Conservation (phyloP, 2,329 filamentous ascomycete genomes). For the Cladobotryum protrusum region DNA sequence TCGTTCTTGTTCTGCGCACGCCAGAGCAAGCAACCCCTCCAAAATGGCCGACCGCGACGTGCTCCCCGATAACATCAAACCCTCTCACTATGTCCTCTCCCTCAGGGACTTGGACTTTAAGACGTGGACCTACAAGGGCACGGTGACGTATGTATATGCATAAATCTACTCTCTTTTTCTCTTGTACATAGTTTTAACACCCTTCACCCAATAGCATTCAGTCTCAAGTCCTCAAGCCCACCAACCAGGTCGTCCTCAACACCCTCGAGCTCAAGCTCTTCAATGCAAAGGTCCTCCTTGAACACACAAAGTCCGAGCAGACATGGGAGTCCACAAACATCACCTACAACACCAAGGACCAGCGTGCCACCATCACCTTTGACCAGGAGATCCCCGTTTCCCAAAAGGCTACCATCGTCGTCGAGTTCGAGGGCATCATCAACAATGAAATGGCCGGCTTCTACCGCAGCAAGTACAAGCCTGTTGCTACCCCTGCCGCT, state of each 20-base stretch:
- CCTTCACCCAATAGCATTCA: constrained; percentile 57
- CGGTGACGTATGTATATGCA: constrained; percentile 47
- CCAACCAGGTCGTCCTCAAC: constrained; percentile 77
- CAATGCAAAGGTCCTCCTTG: constrained; percentile 53
- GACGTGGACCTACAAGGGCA: constrained; percentile 72
- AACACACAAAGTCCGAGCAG: constrained; percentile 51
- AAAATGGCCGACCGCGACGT: constrained; percentile 56
- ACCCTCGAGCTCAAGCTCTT: constrained; percentile 75
- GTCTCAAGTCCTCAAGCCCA: constrained; percentile 62
- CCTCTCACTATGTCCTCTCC: constrained; percentile 77
- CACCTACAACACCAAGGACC: constrained; percentile 74
- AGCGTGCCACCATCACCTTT: constrained; percentile 77
- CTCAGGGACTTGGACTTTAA: constrained; percentile 75
- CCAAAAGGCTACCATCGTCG: constrained; percentile 58
- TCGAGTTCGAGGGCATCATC: constrained; percentile 74
- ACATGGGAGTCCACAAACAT: constrained; percentile 59
- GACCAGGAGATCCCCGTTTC: constrained; percentile 61
- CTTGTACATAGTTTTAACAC: background rate
- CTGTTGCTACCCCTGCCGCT: constrained; percentile 60
- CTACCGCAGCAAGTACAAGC: constrained; percentile 92
- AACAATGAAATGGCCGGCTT: constrained; percentile 92
- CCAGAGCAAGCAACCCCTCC: constrained; percentile 26
- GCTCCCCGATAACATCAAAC: constrained; percentile 63
- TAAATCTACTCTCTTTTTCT: background rate
- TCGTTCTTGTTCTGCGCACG: constrained; percentile 31